Evolutionary conservation across 73 alveolate species (phyloP).

Genomic region (Blepharisma japonicum): DNA sequence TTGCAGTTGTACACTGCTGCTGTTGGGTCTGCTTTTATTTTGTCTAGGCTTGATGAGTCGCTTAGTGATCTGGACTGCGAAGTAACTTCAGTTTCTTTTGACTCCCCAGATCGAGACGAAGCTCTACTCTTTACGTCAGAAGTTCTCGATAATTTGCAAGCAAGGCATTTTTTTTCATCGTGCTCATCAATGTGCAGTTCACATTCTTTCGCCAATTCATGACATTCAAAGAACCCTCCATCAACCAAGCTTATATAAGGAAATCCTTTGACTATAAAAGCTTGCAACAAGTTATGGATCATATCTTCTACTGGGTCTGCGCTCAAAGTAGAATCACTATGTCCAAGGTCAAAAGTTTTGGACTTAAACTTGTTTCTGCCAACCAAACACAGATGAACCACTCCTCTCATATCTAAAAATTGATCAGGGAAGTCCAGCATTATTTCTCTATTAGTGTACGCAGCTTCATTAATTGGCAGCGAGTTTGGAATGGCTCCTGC

Average conservation of each 20-base stretch:
- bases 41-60: neutral
- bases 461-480: neutral
- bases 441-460: neutral
- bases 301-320: neutral
- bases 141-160: neutral
- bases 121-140: neutral
- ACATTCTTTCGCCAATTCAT: neutral
- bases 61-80: neutral
- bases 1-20: neutral
- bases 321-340: neutral
- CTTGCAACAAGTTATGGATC: conserved; percentile 6
- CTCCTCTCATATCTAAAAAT: conserved; percentile 2
- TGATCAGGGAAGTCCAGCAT: conserved; percentile 21
- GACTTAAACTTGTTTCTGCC: neutral
- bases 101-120: neutral
- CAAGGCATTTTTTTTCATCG: conserved; percentile 5
- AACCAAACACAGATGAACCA: conserved; percentile 11
- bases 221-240: conserved; percentile 18
- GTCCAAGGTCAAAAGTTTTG: neutral
- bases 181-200: neutral
- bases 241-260: conserved; percentile 23
- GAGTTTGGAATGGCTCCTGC: conserved; percentile 9
- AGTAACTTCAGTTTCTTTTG: neutral
- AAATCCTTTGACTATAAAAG: conserved; percentile 8
- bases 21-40: neutral